Base-by-base conservation (phyloP, 441 rosid genomes). In the Oxalis stricta region DNA sequence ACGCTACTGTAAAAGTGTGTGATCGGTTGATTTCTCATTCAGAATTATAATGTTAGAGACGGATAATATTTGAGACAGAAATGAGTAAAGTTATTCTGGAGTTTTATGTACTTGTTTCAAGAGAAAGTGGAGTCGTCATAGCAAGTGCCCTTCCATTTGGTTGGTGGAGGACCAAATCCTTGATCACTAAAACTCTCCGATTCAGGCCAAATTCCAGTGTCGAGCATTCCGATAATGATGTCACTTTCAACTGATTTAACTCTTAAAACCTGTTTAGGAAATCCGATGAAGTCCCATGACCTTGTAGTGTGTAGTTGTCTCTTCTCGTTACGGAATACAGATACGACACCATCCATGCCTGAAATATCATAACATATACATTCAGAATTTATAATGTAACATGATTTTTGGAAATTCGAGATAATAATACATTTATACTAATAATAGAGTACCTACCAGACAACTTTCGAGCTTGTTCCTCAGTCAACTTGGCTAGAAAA, bases 281-380 rank as follows among this genome's bases (percentile, higher is more conserved):
- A 68, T 0, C 64, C 62, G 60, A 70, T 52, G 60, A 71, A 75
- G 58, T 77, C 68, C 86, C 86, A 73, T n/a, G 83, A 83, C 11
- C 63, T 59, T 38, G 88, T 79, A 2, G 85, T 83, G 19, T 68
- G 85, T 35, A 76, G 79, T 24, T 65, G 63, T 36, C 59, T 56
- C 59, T 14, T 77, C 44, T 52, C 52, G 49, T 40, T 71, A 0
- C 60, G 79, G 57, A 79, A 75, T 47, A 79, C 79, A 5, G 82
- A 77, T 6, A 68, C 75, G 17, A 77, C 76, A 5, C 59, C 78
- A 13, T 73, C 68, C 61, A 52, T 37, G 4, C 34, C 82, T 71
- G 53, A 39, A 46, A 20, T 1, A 11, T 14, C 7, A 7, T 8
- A 36, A 22, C 5, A 10, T 1, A 12, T 18, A 4, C 12, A 14